A percentile compares a stretch with the other conserved stretches of the same genome.
These are phyloP conservation scores for Mariannaea elegans DNA, from an alignment of 2,329 filamentous ascomycete species.

Conservation along the genomic window DNA sequence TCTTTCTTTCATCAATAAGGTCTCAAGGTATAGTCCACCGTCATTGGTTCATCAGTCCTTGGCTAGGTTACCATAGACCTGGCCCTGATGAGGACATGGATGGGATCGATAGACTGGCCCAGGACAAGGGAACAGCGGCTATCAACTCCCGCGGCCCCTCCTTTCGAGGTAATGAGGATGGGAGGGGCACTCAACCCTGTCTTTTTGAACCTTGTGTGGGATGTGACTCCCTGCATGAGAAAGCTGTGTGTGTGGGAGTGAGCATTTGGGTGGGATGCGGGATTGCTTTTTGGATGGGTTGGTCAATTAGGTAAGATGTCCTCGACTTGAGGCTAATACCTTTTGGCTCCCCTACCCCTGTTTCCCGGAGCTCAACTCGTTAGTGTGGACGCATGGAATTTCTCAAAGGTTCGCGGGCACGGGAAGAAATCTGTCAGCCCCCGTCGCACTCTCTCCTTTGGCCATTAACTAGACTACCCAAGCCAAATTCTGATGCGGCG, in stretches of 20 bases:
- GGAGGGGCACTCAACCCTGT: neutral
- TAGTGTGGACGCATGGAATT: slow-evolving; percentile 15
- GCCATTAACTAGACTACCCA: neutral
- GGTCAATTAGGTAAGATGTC: slow-evolving; percentile 3
- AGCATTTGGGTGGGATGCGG: neutral
- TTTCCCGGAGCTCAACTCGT: neutral
- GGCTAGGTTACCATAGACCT: neutral
- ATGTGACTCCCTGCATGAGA: neutral
- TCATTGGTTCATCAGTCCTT: neutral
- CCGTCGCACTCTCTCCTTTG: no score
- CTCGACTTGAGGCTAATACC: neutral
- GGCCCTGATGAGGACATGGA: neutral
- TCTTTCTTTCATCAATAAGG: no score
- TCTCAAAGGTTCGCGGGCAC: slow-evolving; percentile 4
- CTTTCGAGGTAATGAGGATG: neutral
- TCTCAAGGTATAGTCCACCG: neutral
- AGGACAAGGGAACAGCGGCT: slow-evolving; percentile 13
- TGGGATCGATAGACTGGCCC: neutral
- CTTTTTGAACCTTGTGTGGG: neutral
- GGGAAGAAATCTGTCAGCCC: neutral
- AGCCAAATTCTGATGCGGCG: neutral
- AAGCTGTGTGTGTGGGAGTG: neutral
- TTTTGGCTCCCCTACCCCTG: slow-evolving; percentile 10
- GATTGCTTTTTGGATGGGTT: neutral
- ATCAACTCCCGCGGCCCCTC: slow-evolving; percentile 8